A percentile compares a stretch with the other conserved stretches of the same genome.
Conservation (phyloP, 2,329 filamentous ascomycete species). For the Neurospora crassa region DNA sequence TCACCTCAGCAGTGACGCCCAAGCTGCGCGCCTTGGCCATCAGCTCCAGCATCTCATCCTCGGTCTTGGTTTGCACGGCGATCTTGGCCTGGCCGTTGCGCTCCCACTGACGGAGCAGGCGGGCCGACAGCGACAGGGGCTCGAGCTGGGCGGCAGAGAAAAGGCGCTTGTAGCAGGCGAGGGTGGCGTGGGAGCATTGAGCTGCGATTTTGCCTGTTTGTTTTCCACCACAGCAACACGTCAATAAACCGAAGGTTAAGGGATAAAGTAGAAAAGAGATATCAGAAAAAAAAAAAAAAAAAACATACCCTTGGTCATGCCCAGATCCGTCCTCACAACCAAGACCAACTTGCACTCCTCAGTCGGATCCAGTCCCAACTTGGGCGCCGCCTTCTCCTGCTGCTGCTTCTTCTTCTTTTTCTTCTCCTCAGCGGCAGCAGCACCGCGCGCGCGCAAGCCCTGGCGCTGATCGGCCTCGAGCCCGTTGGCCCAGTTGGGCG, state of each 20-base stretch:
- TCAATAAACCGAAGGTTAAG: neutral
- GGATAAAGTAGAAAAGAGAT: too few species aligned
- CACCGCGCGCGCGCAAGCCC: conserved; percentile 33
- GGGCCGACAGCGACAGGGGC: conserved; percentile 43
- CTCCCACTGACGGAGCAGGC: conserved; percentile 78
- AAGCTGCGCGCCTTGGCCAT: conserved; percentile 73
- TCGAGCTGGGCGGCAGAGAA: conserved; percentile 41
- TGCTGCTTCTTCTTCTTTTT: conserved; percentile 36
- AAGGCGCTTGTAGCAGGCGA: conserved; percentile 91
- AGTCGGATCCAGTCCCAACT: conserved; percentile 24
- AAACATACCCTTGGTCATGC: conserved; percentile 88
- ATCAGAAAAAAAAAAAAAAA: neutral
- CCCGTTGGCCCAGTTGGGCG: conserved; percentile 57
- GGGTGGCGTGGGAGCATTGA: conserved; percentile 89
- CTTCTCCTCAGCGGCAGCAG: conserved; percentile 16
- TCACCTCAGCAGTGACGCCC: conserved; percentile 79
- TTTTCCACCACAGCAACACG: neutral
- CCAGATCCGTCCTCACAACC: conserved; percentile 85
- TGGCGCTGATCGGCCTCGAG: conserved; percentile 49
- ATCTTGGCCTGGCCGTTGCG: conserved; percentile 82
- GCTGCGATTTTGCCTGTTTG: conserved; percentile 85
- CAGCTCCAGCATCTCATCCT: conserved; percentile 67
- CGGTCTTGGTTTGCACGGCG: conserved; percentile 76
- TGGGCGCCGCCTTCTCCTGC: conserved; percentile 21
- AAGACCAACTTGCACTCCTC: conserved; percentile 94